Conservation (phyloP, 495 filamentous ascomycete species). For the Hypomontagnella monticulosa region DNA sequence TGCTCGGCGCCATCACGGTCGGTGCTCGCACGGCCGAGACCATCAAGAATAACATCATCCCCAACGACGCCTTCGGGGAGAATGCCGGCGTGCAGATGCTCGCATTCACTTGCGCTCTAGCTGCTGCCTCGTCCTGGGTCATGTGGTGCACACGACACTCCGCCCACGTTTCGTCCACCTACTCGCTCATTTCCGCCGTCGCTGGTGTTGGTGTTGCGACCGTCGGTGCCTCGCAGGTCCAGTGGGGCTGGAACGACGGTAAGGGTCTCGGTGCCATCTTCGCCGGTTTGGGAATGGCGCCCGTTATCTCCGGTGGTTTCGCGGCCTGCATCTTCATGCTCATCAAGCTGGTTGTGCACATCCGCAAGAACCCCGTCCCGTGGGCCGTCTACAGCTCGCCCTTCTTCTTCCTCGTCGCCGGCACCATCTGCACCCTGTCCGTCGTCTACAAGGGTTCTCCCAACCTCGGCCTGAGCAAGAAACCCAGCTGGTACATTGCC, state of each 20-base stretch:
- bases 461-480: constrained; percentile 63
- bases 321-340: constrained; percentile 67
- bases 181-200: constrained; percentile 70
- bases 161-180: constrained; percentile 70
- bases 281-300: constrained; percentile 68
- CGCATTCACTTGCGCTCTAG: constrained; percentile 66
- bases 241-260: constrained; percentile 71
- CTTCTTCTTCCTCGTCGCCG: constrained; percentile 67
- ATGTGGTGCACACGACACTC: constrained; percentile 72
- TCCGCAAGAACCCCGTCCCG: constrained; percentile 64
- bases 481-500: constrained; percentile 64
- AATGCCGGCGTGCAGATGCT: constrained; percentile 69
- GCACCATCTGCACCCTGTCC: constrained; percentile 66
- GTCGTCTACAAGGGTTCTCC: constrained; percentile 74
- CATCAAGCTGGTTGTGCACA: constrained; percentile 67
- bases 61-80: constrained; percentile 55
- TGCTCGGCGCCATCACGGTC: constrained; percentile 65
- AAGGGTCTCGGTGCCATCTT: constrained; percentile 70
- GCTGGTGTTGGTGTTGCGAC: constrained; percentile 71
- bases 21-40: constrained; percentile 68
- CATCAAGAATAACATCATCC: constrained; percentile 69
- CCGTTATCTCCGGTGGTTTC: constrained; percentile 65
- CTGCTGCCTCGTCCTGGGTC: constrained; percentile 56
- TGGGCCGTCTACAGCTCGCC: constrained; percentile 68
- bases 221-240: constrained; percentile 62